These are phyloP conservation scores for Phaffia australis DNA, from an alignment of 768 basidiomycete species.

Conservation along the genomic window DNA sequence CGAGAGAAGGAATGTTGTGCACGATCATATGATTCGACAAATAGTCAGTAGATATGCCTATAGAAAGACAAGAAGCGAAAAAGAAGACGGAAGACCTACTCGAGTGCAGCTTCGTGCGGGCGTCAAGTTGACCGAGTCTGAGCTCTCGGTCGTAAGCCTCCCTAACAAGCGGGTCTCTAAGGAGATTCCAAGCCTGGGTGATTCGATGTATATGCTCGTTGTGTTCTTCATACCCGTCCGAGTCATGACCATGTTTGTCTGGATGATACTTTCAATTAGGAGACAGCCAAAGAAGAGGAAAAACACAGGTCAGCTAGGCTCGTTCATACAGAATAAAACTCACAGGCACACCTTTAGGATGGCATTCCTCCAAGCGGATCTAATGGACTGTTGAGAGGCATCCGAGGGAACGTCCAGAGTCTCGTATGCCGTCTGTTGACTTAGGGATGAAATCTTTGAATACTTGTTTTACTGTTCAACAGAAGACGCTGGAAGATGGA, in stretches of 20 bases:
- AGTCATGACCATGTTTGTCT: background rate
- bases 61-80: no score
- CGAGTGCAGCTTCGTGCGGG: background rate
- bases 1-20: background rate
- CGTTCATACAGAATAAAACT: background rate
- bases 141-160: slow-evolving; percentile 12
- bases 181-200: slow-evolving; percentile 4
- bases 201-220: background rate
- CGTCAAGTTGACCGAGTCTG: background rate
- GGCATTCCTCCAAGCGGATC: slow-evolving; percentile 14
- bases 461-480: no score
- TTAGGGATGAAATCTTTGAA: no score
- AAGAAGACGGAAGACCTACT: no score
- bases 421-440: background rate
- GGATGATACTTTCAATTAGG: slow-evolving; percentile 20
- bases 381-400: slow-evolving; percentile 10
- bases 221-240: background rate
- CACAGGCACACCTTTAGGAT: slow-evolving; percentile 11
- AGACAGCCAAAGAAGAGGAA: no score
- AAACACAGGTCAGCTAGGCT: no score
- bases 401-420: background rate
- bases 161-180: slow-evolving; percentile 7
- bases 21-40: background rate
- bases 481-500: no score
- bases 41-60: no score